Evolutionary conservation across 495 filamentous ascomycete species (phyloP).

Genomic region (Parathielavia appendiculata): DNA sequence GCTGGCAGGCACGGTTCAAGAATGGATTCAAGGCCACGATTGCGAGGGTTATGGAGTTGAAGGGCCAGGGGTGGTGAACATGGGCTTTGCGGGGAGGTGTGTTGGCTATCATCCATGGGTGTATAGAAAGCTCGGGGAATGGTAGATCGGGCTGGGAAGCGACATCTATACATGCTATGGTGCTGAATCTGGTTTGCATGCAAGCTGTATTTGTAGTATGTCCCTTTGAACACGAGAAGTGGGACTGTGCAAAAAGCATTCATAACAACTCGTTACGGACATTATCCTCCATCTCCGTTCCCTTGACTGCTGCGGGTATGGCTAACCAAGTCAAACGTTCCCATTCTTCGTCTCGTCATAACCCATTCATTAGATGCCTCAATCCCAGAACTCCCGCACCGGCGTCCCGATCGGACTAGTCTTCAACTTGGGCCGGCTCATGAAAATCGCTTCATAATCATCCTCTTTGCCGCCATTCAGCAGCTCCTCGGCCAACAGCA

Average conservation of each 20-base stretch:
- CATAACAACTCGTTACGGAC: background rate
- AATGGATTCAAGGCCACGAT: slow-evolving; percentile 57
- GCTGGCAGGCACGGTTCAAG: slow-evolving; percentile 63
- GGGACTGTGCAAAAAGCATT: too few relatives aligned
- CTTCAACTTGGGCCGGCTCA: slow-evolving; percentile 72
- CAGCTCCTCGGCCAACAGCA: slow-evolving; percentile 30
- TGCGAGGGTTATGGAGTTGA: slow-evolving; percentile 58
- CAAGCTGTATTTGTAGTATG: slow-evolving; percentile 10
- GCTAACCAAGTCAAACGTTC: background rate
- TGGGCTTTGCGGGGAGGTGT: background rate
- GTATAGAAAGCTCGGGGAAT: background rate
- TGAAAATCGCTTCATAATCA: slow-evolving; percentile 81
- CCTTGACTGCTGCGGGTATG: too few relatives aligned
- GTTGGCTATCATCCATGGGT: too few relatives aligned
- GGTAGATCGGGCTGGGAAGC: background rate
- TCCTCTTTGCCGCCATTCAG: slow-evolving; percentile 58
- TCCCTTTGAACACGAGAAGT: background rate
- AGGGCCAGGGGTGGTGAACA: slow-evolving; percentile 64
- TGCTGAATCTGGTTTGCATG: slow-evolving; percentile 6
- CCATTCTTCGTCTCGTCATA: slow-evolving; percentile 2
- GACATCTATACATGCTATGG: background rate
- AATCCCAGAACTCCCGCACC: slow-evolving; percentile 23
- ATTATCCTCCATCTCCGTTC: background rate
- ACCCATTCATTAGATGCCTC: background rate
- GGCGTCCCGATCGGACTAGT: slow-evolving; percentile 66